Conservation (phyloP, 2,329 filamentous ascomycete species). For the Cytospora paraplurivora region DNA sequence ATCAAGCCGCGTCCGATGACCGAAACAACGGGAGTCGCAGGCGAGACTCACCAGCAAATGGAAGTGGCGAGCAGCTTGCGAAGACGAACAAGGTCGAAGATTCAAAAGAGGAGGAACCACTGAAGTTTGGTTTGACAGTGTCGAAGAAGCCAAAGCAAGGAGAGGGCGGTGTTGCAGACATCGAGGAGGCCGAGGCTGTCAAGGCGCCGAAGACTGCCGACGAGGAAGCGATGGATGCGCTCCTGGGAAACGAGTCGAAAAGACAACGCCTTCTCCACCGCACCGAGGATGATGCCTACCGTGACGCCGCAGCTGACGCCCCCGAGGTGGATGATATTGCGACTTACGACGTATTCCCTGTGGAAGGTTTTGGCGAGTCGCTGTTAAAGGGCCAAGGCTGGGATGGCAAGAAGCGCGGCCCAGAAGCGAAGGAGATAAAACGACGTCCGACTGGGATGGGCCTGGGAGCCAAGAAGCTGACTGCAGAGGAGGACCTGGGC, state of each 20-base stretch:
- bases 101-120: conserved; percentile 40
- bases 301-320: conserved; percentile 68
- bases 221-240: conserved; percentile 64
- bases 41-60: conserved; percentile 2
- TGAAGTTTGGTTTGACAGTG: conserved; percentile 43
- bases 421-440: conserved; percentile 66
- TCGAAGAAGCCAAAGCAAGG: conserved; percentile 35
- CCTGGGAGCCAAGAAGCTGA: conserved; percentile 82
- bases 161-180: conserved; percentile 49
- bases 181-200: conserved; percentile 42
- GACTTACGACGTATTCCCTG: conserved; percentile 85
- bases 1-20: conserved; percentile 2
- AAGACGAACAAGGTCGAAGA: conserved; percentile 32
- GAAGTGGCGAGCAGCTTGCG: not conserved
- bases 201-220: conserved; percentile 41
- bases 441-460: conserved; percentile 80
- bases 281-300: conserved; percentile 69
- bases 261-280: conserved; percentile 55
- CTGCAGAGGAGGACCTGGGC: conserved; percentile 71
- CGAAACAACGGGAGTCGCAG: conserved; percentile 13
- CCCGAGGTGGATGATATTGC: conserved; percentile 77
- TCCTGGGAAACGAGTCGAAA: conserved; percentile 58
- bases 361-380: conserved; percentile 92
- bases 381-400: conserved; percentile 93
- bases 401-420: conserved; percentile 67